Evolutionary conservation across 1,139 yeast species (phyloP).

Genomic region (Geotrichum siamense): DNA sequence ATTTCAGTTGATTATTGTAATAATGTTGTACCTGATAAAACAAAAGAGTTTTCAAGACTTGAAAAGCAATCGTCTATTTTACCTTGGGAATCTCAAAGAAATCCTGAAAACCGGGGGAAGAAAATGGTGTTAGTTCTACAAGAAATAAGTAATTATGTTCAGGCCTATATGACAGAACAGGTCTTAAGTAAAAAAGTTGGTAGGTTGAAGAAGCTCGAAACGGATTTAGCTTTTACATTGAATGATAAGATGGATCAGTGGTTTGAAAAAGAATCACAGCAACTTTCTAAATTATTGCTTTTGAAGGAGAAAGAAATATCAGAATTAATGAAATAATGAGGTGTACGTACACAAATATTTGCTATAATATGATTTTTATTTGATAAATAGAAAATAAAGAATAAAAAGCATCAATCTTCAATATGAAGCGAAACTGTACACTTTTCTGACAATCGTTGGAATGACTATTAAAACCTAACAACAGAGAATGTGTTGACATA

Average conservation of each 20-base stretch:
- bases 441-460: no score
- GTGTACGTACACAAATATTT: no score
- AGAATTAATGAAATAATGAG: not conserved
- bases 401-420: no score
- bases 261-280: constrained; percentile 1
- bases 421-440: no score
- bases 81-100: constrained; percentile 6
- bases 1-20: no score
- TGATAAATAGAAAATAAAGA: no score
- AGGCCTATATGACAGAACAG: not conserved
- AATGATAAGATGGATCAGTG: constrained; percentile 1
- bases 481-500: no score
- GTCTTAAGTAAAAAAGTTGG: not conserved
- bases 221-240: not conserved
- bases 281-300: not conserved
- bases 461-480: no score
- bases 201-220: not conserved
- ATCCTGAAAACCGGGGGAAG: not conserved
- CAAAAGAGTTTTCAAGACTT: not conserved
- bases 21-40: not conserved
- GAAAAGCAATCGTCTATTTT: not conserved
- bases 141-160: not conserved
- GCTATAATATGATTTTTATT: no score
- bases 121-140: not conserved
- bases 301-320: not conserved